Conservation (phyloP, 2,329 filamentous ascomycete genomes). For the Xylaria hypoxylon region DNA sequence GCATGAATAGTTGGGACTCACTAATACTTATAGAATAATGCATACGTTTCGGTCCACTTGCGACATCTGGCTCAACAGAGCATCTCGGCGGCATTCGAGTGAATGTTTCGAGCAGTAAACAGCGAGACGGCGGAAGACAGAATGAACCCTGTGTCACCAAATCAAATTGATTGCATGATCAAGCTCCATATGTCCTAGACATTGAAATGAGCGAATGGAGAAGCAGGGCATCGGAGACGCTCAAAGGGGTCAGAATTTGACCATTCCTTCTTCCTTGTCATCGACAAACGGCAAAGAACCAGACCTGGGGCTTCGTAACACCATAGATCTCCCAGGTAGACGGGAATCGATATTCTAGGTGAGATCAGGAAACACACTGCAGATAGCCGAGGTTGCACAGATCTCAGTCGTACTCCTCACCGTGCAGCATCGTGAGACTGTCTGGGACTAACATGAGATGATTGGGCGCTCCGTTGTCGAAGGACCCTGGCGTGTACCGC, state of each 20-base stretch:
- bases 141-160: constrained; percentile 47
- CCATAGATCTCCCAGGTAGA: constrained; percentile 46
- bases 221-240: constrained; percentile 37
- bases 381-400: constrained; percentile 52
- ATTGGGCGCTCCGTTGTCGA: constrained; percentile 33
- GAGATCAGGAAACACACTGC: constrained; percentile 50
- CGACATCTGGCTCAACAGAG: constrained; percentile 35
- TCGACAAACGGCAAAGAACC: constrained; percentile 43
- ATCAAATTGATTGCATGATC: constrained; percentile 48
- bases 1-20: constrained; percentile 20
- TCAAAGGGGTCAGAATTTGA: constrained; percentile 38
- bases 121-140: constrained; percentile 35
- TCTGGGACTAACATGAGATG: constrained; percentile 39
- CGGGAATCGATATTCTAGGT: constrained; percentile 48
- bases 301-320: constrained; percentile 46
- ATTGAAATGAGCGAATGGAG: constrained; percentile 49
- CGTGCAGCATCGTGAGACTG: constrained; percentile 52
- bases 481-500: constrained; percentile 26
- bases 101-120: constrained; percentile 37
- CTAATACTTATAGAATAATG: constrained; percentile 35
- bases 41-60: constrained; percentile 26
- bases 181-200: constrained; percentile 51
- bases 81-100: constrained; percentile 36
- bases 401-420: constrained; percentile 48
- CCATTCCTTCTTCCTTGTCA: constrained; percentile 41